Conservation (phyloP, 1,139 yeast genomes). For the Hemisphaericaspora subhashii region DNA sequence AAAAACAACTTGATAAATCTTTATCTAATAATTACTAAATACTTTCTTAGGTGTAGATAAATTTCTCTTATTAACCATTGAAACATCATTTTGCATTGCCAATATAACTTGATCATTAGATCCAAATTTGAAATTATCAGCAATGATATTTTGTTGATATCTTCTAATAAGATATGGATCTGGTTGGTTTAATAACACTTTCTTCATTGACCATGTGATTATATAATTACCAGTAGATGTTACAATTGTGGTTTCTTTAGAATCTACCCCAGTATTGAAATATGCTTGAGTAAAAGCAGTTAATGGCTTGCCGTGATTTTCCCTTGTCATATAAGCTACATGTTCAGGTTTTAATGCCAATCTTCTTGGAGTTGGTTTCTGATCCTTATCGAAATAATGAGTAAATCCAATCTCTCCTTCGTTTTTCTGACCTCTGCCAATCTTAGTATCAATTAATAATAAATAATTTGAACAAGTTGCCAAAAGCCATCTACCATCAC, state of each 20-base stretch:
- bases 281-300: constrained; percentile 71
- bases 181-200: constrained; percentile 48
- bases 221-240: constrained; percentile 82
- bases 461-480: constrained; percentile 77
- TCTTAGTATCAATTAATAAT: constrained; percentile 63
- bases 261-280: constrained; percentile 67
- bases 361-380: constrained; percentile 69
- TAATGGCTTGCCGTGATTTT: constrained; percentile 48
- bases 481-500: constrained; percentile 79
- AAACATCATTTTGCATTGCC: constrained; percentile 70
- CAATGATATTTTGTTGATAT: constrained; percentile 63
- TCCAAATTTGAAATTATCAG: constrained; percentile 78
- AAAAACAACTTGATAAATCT: not conserved
- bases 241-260: constrained; percentile 69
- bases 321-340: constrained; percentile 58
- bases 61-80: constrained; percentile 57
- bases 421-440: constrained; percentile 59
- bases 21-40: constrained; percentile 7
- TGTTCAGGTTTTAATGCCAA: constrained; percentile 73
- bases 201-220: constrained; percentile 74
- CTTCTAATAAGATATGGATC: constrained; percentile 64
- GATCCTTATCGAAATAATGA: constrained; percentile 61
- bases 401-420: constrained; percentile 65
- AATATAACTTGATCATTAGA: constrained; percentile 69
- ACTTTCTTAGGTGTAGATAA: constrained; percentile 53